phyloP scores from a whole-genome alignment of 108 stramenopile genomes.

The Phaeodactylum tricornutum region DNA sequence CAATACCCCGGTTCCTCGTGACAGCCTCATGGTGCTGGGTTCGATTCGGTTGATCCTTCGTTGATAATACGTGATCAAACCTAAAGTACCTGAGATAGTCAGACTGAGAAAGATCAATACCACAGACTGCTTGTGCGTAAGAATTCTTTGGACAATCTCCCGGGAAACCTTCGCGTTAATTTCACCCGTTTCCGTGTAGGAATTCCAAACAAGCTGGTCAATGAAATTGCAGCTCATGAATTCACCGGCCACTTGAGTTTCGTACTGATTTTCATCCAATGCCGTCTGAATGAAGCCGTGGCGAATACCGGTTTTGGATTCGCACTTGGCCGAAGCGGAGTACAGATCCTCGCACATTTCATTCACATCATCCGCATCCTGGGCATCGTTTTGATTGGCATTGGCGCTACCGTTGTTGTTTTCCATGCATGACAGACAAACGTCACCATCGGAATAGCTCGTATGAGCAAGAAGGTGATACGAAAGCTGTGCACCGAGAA shows the following conservation, averaged over 20 bases:
- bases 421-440: constrained; percentile 39
- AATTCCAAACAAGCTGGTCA: constrained; percentile 17
- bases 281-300: constrained; percentile 24
- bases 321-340: constrained; percentile 59
- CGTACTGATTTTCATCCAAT: constrained; percentile 23
- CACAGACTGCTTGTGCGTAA: too few species aligned
- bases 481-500: constrained; percentile 39
- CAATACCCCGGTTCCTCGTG: too few species aligned
- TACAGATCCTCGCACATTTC: constrained; percentile 58
- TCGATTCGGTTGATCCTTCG: too few species aligned
- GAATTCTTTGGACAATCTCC: too few species aligned
- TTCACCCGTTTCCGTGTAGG: constrained; percentile 32
- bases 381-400: constrained; percentile 22
- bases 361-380: constrained; percentile 27
- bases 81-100: too few species aligned
- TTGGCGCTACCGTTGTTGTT: constrained; percentile 10
- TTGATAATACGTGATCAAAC: too few species aligned
- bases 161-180: too few species aligned
- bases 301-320: constrained; percentile 49
- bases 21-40: too few species aligned
- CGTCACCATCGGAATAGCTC: constrained; percentile 24
- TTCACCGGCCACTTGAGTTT: constrained; percentile 58
- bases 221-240: constrained; percentile 46
- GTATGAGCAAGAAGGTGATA: constrained; percentile 49
- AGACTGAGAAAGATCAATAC: too few species aligned